phyloP scores from a whole-genome alignment of 2,329 filamentous ascomycete genomes.

The Phoma sp. region DNA sequence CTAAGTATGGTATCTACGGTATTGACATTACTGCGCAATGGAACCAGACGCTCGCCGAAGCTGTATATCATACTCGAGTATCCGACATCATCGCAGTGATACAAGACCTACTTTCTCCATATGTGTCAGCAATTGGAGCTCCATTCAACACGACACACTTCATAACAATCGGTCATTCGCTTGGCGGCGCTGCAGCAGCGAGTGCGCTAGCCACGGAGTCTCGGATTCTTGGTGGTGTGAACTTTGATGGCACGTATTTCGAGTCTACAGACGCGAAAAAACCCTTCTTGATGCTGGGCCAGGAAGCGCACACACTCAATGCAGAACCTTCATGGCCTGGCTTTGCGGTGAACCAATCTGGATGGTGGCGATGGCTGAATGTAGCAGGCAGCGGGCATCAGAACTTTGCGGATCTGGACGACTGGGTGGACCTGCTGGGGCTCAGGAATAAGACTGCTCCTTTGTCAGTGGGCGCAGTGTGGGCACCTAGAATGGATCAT shows the following conservation, averaged over 20 bases:
- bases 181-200: constrained; percentile 23
- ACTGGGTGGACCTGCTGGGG: constrained; percentile 32
- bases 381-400: constrained; percentile 25
- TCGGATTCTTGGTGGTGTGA: constrained; percentile 23
- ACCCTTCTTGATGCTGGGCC: constrained; percentile 28
- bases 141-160: constrained; percentile 23
- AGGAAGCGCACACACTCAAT: constrained; percentile 22
- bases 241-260: constrained; percentile 28
- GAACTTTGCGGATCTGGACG: constrained; percentile 30
- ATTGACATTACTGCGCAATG: neutral
- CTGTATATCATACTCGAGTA: constrained; percentile 10
- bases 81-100: constrained; percentile 18
- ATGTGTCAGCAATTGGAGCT: neutral
- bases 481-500: constrained; percentile 25
- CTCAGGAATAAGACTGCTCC: constrained; percentile 19
- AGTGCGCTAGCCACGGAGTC: constrained; percentile 10
- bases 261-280: constrained; percentile 22
- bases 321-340: constrained; percentile 25
- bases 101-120: constrained; percentile 1
- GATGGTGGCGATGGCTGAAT: constrained; percentile 31
- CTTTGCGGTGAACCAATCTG: constrained; percentile 27
- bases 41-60: neutral
- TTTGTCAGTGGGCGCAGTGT: constrained; percentile 21
- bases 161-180: constrained; percentile 23
- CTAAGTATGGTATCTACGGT: constrained; percentile 10